Evolutionary conservation across 306 rosid genomes (phyloP), one percentile per base, ranked within the genome.

Genomic region (Lablab purpureus): DNA sequence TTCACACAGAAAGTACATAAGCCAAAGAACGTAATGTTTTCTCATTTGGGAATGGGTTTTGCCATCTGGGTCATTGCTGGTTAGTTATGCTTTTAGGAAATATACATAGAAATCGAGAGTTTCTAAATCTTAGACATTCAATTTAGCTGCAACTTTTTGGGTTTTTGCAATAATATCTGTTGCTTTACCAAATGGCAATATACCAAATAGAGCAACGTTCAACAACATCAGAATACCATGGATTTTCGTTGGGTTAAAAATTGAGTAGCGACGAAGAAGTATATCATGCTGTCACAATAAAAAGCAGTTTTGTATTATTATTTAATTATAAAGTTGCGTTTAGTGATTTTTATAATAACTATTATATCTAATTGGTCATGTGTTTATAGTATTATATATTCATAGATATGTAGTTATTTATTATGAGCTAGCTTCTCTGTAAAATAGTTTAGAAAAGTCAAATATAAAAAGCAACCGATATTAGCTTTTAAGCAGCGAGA

Each of bases 1-100:
- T 86, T 81, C 58, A 74, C 71, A 84, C 18, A 78, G 77, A 46
- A 78, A 70, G 82, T 83, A 83, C 73, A 86, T 82, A 85, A 73
- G 43, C 59, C 68, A 60, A 64, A 77, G 73, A 63, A 69, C 71
- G 68, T 58, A 21, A 30, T 73, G 67, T 34, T 75, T 64, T 68
- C 59, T 68, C 51, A 62, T 49, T 72, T 54, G 66, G 74, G 51
- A 71, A 59, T 28, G 32, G 77, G 86, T 67, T 83, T 83, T 4
- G 81, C 25, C 37, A 13, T 80, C 55, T 37, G 59, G 66, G 46
- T 76, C 56, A 82, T 63, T 62, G 22, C 17, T 60, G 45, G 3
- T 75, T 37, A 77, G 45, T 71, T 37, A 62, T 76, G 78, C 12
- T 69, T 79, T 77, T 76, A 55, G 82, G 63, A 74, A 77, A 49